Conservation (phyloP, 1,139 yeast genomes). For the Sporopachydermia cereana region DNA sequence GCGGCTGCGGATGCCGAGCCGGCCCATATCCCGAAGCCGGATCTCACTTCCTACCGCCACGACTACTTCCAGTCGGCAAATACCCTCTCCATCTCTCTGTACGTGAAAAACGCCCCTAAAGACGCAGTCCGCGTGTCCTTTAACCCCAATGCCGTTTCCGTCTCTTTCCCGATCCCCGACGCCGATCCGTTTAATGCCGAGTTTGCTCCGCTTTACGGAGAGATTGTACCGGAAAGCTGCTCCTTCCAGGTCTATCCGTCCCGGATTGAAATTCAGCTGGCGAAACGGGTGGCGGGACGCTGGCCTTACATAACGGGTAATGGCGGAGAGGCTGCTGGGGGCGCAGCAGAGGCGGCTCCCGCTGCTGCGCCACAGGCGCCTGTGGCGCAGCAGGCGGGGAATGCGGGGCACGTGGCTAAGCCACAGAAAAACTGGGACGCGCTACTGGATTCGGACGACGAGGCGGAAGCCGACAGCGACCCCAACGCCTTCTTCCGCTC, state of each 20-base stretch:
- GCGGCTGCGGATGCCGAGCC: constrained; percentile 12
- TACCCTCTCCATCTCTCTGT: constrained; percentile 55
- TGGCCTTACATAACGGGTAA: constrained; percentile 36
- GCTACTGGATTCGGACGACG: constrained; percentile 35
- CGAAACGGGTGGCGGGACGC: constrained; percentile 26
- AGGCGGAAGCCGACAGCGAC: constrained; percentile 26
- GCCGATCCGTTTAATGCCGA: constrained; percentile 38
- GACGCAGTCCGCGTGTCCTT: constrained; percentile 31
- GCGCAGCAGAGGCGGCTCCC: constrained; percentile 7
- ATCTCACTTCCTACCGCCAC: constrained; percentile 35
- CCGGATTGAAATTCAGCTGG: constrained; percentile 56
- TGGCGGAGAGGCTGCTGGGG: constrained; percentile 7
- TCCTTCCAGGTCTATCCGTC: constrained; percentile 49
- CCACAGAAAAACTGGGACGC: constrained; percentile 63
- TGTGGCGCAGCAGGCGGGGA: background rate
- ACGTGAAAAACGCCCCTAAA: constrained; percentile 51
- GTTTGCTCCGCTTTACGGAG: constrained; percentile 39
- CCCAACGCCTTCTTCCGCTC: constrained; percentile 67
- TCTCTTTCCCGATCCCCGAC: constrained; percentile 35
- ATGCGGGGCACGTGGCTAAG: constrained; percentile 25
- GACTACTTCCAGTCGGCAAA: constrained; percentile 72
- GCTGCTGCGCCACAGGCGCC: background rate
- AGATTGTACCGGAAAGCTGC: constrained; percentile 37
- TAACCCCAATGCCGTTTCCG: constrained; percentile 23
- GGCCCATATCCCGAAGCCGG: background rate